Percentiles rank a stretch among this genome's conserved stretches.
These are phyloP conservation scores for Termitomyces sp. DNA, from an alignment of 768 basidiomycete species.

Conservation along the genomic window DNA sequence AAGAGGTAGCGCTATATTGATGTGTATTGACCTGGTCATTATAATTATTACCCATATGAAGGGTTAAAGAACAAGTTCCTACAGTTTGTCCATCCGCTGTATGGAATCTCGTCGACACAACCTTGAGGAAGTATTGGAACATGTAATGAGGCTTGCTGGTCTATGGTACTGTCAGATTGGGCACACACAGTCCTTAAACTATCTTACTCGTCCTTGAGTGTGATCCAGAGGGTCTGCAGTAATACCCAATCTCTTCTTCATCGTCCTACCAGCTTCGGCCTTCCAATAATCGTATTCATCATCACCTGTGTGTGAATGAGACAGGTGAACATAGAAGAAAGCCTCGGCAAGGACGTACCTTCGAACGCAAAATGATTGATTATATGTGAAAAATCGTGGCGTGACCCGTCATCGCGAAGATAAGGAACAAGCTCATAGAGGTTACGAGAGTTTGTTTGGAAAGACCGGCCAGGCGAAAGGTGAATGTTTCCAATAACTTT, in stretches of 20 bases:
- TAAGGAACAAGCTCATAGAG: constrained; percentile 92
- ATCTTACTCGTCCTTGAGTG: constrained; percentile 48
- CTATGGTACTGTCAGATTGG: constrained; percentile 26
- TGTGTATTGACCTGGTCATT: constrained; percentile 68
- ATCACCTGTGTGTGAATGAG: constrained; percentile 40
- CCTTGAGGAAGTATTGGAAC: constrained; percentile 99
- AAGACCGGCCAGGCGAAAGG: constrained; percentile 91
- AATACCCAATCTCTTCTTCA: constrained; percentile 73
- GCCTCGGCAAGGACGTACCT: constrained; percentile 23
- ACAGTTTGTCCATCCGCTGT: constrained; percentile 72
- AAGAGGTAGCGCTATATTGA: constrained; percentile 94
- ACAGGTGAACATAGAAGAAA: not conserved
- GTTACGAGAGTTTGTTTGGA: constrained; percentile 77
- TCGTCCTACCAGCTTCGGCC: constrained; percentile 49
- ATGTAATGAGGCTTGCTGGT: constrained; percentile 81
- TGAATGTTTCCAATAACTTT: constrained; percentile 96
- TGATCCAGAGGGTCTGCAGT: constrained; percentile 71
- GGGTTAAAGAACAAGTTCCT: constrained; percentile 15
- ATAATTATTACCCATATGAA: constrained; percentile 3
- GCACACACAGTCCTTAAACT: not conserved
- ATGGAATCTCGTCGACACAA: constrained; percentile 92
- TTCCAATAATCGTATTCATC: constrained; percentile 76
- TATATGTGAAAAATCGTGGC: constrained; percentile 90
- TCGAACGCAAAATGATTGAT: constrained; percentile 81
- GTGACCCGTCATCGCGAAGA: constrained; percentile 79